Evolutionary conservation across 2,329 filamentous ascomycete genomes (phyloP).

Genomic region (Hypoxylon sp.): DNA sequence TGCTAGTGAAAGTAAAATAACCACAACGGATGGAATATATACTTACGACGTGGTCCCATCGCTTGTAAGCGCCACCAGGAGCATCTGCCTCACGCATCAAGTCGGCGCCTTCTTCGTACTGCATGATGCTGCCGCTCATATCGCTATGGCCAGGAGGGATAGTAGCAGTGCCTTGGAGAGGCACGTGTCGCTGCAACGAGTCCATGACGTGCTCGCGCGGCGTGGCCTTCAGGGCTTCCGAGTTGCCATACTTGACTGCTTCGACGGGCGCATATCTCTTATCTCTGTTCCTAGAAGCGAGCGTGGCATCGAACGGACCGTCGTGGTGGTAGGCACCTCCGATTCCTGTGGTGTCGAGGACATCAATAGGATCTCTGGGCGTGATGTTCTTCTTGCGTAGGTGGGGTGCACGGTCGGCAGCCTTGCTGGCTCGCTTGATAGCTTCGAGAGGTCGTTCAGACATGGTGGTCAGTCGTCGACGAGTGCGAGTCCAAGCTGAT

Average conservation of each 20-base stretch:
- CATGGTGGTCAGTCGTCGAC: constrained; percentile 44
- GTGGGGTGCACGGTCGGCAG: constrained; percentile 71
- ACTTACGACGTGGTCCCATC: constrained; percentile 77
- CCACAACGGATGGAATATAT: background rate
- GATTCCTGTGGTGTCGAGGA: constrained; percentile 71
- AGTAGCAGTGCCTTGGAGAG: constrained; percentile 79
- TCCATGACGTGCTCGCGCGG: constrained; percentile 80
- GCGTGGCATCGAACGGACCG: constrained; percentile 86
- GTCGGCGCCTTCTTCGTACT: constrained; percentile 87
- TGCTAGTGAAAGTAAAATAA: background rate
- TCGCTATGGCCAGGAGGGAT: constrained; percentile 79
- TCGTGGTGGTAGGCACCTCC: constrained; percentile 82
- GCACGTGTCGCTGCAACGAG: constrained; percentile 74
- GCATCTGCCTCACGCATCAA: constrained; percentile 78
- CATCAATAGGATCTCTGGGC: constrained; percentile 81
- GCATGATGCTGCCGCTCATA: constrained; percentile 71
- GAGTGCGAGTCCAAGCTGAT: background rate
- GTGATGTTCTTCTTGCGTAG: constrained; percentile 71
- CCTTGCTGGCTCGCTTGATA: constrained; percentile 67
- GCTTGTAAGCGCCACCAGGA: constrained; percentile 76
- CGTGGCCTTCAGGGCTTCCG: constrained; percentile 80
- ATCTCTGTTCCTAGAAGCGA: constrained; percentile 75
- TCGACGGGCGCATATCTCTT: constrained; percentile 73
- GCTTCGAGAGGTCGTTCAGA: constrained; percentile 72
- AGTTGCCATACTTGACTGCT: constrained; percentile 76